These are phyloP conservation scores for Saccharomycopsis sp. DNA, from an alignment of 805 yeast species.

Conservation along the genomic window DNA sequence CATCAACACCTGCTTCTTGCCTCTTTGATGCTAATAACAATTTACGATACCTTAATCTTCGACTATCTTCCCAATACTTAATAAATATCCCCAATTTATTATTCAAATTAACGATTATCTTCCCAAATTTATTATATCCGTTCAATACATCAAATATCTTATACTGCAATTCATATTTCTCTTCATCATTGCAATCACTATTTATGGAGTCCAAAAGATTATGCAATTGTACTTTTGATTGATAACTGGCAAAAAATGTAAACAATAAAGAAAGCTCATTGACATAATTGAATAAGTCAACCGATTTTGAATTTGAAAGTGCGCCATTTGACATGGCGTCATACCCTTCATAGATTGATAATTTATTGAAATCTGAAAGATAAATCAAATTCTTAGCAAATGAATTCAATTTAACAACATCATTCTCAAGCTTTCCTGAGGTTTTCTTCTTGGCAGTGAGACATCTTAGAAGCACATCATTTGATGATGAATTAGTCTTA, in stretches of 20 bases:
- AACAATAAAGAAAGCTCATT: constrained; percentile 14
- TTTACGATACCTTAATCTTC: constrained; percentile 10
- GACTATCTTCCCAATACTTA: constrained; percentile 19
- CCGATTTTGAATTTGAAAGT: neutral
- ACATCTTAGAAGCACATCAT: constrained; percentile 6
- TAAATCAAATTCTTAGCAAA: constrained; percentile 14
- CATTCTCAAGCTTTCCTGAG: constrained; percentile 9
- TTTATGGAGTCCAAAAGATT: no score
- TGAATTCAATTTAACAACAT: constrained; percentile 9
- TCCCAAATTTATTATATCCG: constrained; percentile 17
- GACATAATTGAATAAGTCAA: constrained; percentile 14
- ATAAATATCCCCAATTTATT: constrained; percentile 17
- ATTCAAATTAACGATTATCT: constrained; percentile 4
- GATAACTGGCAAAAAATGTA: neutral
- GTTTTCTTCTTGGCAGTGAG: neutral
- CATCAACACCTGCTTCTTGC: constrained; percentile 2
- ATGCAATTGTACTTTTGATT: constrained; percentile 1
- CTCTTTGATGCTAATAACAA: neutral
- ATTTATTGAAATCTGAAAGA: constrained; percentile 10
- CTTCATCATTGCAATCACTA: no score
- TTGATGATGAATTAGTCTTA: constrained; percentile 1
- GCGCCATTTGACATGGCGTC: neutral
- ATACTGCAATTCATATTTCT: neutral
- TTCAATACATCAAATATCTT: constrained; percentile 14
- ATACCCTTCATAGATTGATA: constrained; percentile 4